Percentiles rank a stretch among this genome's conserved stretches.
phyloP scores from a whole-genome alignment of 495 filamentous ascomycete species.

The Talaromyces liani region DNA sequence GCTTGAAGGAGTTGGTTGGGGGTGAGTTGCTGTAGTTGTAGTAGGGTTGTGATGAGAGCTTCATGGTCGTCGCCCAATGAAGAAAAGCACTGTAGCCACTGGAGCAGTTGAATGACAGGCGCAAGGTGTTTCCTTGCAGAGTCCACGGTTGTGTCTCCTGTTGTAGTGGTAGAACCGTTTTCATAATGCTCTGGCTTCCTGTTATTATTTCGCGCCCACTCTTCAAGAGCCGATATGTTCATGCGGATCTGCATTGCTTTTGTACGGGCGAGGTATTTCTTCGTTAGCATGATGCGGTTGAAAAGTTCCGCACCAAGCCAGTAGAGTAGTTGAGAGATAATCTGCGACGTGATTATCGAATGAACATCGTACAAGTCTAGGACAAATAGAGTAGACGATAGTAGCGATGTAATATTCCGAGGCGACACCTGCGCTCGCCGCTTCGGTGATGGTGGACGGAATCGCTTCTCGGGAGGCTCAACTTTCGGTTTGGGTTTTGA shows the following conservation, averaged over 20 bases:
- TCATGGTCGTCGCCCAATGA: slow-evolving; percentile 90
- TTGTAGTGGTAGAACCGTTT: slow-evolving; percentile 77
- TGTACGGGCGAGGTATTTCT: slow-evolving; percentile 88
- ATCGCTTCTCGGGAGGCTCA: slow-evolving; percentile 83
- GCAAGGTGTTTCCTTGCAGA: slow-evolving; percentile 75
- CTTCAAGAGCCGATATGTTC: slow-evolving; percentile 92
- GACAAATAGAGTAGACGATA: slow-evolving; percentile 95
- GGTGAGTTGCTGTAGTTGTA: slow-evolving; percentile 77
- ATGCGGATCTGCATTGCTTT: slow-evolving; percentile 99
- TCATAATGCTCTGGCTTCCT: slow-evolving; percentile 94
- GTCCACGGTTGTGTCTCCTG: slow-evolving; percentile 79
- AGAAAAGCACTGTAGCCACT: slow-evolving; percentile 98
- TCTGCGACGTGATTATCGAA: slow-evolving; percentile 89
- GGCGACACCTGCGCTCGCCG: slow-evolving; percentile 85
- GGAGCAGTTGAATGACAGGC: slow-evolving; percentile 87
- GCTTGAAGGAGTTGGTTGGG: slow-evolving; percentile 89
- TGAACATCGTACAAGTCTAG: slow-evolving; percentile 98
- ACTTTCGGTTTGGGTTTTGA: slow-evolving; percentile 77
- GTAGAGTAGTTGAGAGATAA: slow-evolving; percentile 88
- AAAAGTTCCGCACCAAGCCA: slow-evolving; percentile 97
- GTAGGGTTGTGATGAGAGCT: slow-evolving; percentile 75
- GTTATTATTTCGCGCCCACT: slow-evolving; percentile 92
- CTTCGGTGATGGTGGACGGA: slow-evolving; percentile 90
- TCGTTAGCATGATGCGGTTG: slow-evolving; percentile 94
- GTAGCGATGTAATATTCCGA: slow-evolving; percentile 90